A percentile compares a stretch with the other conserved stretches of the same genome.
phyloP scores from a whole-genome alignment of 140 eudicot genomes.

The Stevia rebaudiana region DNA sequence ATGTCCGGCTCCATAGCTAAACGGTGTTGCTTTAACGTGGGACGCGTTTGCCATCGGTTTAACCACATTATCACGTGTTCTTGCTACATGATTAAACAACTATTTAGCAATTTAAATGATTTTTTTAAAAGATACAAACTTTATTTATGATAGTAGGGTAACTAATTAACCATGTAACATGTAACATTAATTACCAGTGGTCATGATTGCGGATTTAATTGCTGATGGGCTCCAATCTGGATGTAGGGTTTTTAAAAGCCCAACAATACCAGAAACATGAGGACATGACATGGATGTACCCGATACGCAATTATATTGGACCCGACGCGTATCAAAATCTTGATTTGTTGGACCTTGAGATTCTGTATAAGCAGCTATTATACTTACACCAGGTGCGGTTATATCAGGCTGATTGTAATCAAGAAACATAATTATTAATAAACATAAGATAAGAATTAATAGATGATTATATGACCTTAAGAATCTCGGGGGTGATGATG shows the following conservation, averaged over 20 bases:
- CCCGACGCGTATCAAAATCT: conserved; percentile 57
- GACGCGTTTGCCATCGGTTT: conserved; percentile 67
- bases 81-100: conserved; percentile 42
- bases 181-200: conserved; percentile 84
- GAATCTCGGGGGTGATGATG: conserved; percentile 66
- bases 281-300: conserved; percentile 98
- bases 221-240: conserved; percentile 94
- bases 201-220: conserved; percentile 78
- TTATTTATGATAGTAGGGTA: background rate
- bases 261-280: conserved; percentile 74
- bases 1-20: conserved; percentile 82
- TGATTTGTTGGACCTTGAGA: conserved; percentile 81
- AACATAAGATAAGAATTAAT: background rate
- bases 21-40: conserved; percentile 57
- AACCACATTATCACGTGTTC: conserved; percentile 51
- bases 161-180: too few relatives aligned
- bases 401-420: conserved; percentile 65
- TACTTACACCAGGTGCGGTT: conserved; percentile 88
- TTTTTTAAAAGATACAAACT: background rate
- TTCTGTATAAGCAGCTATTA: conserved; percentile 81
- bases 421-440: conserved; percentile 5
- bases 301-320: conserved; percentile 54
- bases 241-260: conserved; percentile 76
- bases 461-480: conserved; percentile 35
- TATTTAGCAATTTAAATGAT: background rate